Evolutionary conservation across 768 basidiomycete genomes (phyloP), one percentile per base, ranked within the genome.

Genomic region (Krasilnikovozyma curviuscula): DNA sequence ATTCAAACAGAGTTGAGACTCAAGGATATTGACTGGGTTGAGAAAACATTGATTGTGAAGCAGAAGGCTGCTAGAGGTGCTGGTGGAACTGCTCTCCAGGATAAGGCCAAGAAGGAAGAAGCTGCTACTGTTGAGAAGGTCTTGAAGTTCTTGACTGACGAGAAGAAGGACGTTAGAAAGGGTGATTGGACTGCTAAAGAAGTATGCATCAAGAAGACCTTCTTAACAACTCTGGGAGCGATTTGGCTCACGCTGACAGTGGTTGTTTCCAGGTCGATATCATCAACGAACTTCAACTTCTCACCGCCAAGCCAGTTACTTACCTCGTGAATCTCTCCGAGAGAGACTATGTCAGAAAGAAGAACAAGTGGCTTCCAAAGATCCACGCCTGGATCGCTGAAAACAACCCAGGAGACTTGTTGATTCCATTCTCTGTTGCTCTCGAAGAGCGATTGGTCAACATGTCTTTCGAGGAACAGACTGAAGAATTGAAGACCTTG

Each of bases 21-120:
- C 35, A 98, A 98, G 69, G 93, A 98, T 66, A 89, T 89, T 54
- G 93, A 98, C 61, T 98, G 93, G 93, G 80, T 85, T 10, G 83
- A 95, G 67, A 97, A 97, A 68, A 67, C 77, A 35, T 64, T 95
- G 29, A 89, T 89, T 0, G 67, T 65, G 38, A 64, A 84, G 54
- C 85, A 83, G 67, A 83, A 80, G 68, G 61, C 67, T 31, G 75
- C 76, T 16, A 73, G 84, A 37, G 67, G 57, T 24, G 59, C 75
- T 50, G 44, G 41, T 24, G 48, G 55, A 19, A 73, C 61, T 40
- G 80, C 77, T 61, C 69, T 98, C 57, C 88, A 84, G 0, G 91
- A 91, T 66, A 93, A 81, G 68, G 86, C 88, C 18, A 84, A 70
- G 71, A 93, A 93, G 69, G 89, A 95, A 67, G 93, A 97, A 67